Evolutionary conservation across 441 rosid genomes (phyloP), one percentile per base, ranked within the genome.

Genomic region (Macaranga tanarius): DNA sequence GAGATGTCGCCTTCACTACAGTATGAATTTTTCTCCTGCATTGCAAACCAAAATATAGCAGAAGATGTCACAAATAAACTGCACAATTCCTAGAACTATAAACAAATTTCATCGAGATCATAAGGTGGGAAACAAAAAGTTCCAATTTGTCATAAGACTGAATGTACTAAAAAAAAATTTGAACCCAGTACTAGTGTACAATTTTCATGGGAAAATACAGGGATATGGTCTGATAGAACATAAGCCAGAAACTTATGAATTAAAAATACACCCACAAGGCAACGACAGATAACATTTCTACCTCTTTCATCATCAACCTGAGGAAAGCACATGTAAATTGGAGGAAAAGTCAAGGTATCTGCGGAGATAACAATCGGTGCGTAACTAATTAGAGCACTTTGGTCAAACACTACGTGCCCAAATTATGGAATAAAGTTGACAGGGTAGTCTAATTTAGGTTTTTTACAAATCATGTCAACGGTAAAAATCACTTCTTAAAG

Each of bases 1-100:
- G 89, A 78, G 95, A 13, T 26, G 92, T 72, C 63, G 97, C 98
- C 86, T 81, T 92, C 78, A 89, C 93, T 61, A 82, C 76, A 25
- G 89, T 79, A 15, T 63, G 78, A 79, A 76, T 51, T 66, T 66
- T 92, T 76, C 88, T 91, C 87, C 94, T 90, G 79, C 19, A 84
- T 68, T 73, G 73, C 26, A 55, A 11, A 66, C 67, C 70, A 72
- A 62, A 71, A 69, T 59, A 52, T 56, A 44, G 56, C 38, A 52
- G 42, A 77, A 69, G 38, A 70, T 57, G 31, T 73, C 52, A 75
- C 73, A 69, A 80, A 67, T n/a, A 44, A 57, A 66, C 16, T 20
- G 65, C 28, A 67, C 19, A 9, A 70, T 54, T 72, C 26, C 62
- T 15, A 34, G 69, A 73, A 65, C 47, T 58, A 31, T 52, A 64